Conservation (phyloP, 345 rosid species). For the Psidium friedrichsthalianum region DNA sequence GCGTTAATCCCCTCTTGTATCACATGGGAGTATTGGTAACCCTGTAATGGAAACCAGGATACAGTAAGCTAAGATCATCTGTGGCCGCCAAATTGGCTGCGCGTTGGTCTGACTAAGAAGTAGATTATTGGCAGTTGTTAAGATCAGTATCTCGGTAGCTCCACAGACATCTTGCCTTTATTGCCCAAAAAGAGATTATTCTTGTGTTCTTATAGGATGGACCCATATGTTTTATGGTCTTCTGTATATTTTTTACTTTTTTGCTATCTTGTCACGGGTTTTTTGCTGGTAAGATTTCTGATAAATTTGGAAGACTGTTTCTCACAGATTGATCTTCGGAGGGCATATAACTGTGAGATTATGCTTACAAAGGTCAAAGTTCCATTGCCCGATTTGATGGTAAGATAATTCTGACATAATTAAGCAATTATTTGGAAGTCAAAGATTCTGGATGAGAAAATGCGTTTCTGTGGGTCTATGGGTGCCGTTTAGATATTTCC, state of each 20-base stretch:
- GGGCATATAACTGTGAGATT: constrained; percentile 94
- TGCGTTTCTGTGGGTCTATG: background rate
- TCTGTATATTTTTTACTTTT: background rate
- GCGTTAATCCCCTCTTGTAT: background rate
- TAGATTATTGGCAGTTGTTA: background rate
- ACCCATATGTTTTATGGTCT: background rate
- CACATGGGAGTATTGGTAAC: background rate
- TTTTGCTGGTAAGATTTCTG: background rate
- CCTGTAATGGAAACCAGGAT: background rate
- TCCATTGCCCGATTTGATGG: constrained; percentile 78
- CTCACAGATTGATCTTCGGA: constrained; percentile 75
- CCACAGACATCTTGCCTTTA: background rate
- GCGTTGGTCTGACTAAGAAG: background rate
- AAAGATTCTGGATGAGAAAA: background rate
- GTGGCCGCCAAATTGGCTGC: background rate
- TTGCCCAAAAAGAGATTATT: background rate
- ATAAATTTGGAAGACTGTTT: background rate
- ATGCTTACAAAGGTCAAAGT: constrained; percentile 98
- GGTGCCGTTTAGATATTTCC: background rate
- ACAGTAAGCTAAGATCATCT: background rate
- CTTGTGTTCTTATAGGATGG: background rate
- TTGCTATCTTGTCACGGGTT: background rate
- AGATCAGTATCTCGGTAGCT: background rate
- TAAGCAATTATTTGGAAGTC: background rate
- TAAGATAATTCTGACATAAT: constrained; percentile 15